Percentiles rank a stretch among this genome's conserved stretches.
phyloP scores from a whole-genome alignment of 2,329 filamentous ascomycete genomes.

The Raffaelea arxii region DNA sequence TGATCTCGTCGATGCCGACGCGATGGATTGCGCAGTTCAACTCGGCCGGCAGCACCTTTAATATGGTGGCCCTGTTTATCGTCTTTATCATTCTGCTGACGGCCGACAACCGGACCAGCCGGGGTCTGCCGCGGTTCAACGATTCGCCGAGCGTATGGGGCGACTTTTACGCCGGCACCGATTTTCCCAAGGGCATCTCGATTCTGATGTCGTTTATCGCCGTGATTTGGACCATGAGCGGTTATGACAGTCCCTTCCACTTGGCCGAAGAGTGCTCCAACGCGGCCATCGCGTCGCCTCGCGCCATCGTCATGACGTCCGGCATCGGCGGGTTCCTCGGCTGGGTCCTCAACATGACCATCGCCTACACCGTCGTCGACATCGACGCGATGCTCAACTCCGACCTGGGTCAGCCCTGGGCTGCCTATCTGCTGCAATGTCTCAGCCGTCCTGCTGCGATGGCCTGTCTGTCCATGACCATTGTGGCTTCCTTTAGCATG shows the following conservation, averaged over 20 bases:
- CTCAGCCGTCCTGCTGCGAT: slow-evolving; percentile 50
- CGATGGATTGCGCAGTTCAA: slow-evolving; percentile 62
- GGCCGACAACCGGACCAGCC: slow-evolving; percentile 39
- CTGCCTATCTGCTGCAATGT: slow-evolving; percentile 58
- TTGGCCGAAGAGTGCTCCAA: slow-evolving; percentile 69
- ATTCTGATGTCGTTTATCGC: slow-evolving; percentile 63
- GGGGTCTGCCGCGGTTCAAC: slow-evolving; percentile 23
- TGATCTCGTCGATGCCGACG: slow-evolving; percentile 62
- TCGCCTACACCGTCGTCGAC: slow-evolving; percentile 61
- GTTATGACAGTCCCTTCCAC: slow-evolving; percentile 62
- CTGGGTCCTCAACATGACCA: slow-evolving; percentile 65
- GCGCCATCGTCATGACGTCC: slow-evolving; percentile 63
- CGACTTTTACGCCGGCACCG: slow-evolving; percentile 54
- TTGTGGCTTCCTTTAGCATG: slow-evolving; percentile 62
- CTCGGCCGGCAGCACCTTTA: slow-evolving; percentile 59
- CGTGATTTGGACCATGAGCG: slow-evolving; percentile 60
- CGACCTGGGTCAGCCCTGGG: slow-evolving; percentile 59
- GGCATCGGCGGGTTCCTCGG: slow-evolving; percentile 56
- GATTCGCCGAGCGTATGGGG: slow-evolving; percentile 52
- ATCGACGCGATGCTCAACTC: slow-evolving; percentile 49
- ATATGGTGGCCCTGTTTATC: slow-evolving; percentile 56
- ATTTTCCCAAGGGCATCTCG: slow-evolving; percentile 57
- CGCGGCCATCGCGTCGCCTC: slow-evolving; percentile 58
- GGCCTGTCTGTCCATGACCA: slow-evolving; percentile 54
- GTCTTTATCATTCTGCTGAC: slow-evolving; percentile 62